Conservation (phyloP, 129 eudicot genomes). For the Pulicaria dysenterica region DNA sequence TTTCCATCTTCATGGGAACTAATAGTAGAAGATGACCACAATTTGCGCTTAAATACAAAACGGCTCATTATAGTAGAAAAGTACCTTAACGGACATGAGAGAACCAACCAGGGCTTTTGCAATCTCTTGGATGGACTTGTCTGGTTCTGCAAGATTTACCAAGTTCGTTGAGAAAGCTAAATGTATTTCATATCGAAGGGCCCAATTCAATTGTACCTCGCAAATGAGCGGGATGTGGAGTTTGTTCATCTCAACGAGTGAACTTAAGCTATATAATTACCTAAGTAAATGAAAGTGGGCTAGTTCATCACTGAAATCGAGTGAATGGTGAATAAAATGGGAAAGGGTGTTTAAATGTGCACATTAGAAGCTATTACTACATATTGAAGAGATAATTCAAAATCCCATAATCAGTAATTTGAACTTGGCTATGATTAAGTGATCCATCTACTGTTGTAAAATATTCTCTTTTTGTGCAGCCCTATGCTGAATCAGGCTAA, state of each 20-base stretch:
- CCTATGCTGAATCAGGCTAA: too few relatives aligned
- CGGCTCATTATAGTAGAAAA: background rate
- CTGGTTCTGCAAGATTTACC: slow-evolving; percentile 61
- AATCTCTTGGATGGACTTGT: slow-evolving; percentile 65
- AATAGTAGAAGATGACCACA: background rate
- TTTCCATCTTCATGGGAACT: background rate
- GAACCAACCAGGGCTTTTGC: slow-evolving; percentile 76
- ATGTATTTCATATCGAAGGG: background rate
- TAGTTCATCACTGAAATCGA: background rate
- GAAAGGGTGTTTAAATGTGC: background rate
- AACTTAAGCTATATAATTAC: background rate
- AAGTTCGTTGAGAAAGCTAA: background rate
- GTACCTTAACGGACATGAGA: slow-evolving; percentile 78
- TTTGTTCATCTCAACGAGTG: background rate
- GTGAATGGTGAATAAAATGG: background rate
- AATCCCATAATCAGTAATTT: background rate
- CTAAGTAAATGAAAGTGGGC: background rate
- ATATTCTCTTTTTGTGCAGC: too few relatives aligned
- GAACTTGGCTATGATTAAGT: background rate
- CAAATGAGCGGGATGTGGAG: background rate
- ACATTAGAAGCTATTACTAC: background rate
- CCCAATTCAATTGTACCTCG: background rate
- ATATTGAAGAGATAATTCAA: background rate
- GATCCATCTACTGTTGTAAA: background rate
- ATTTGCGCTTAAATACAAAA: background rate